Base-by-base conservation (phyloP, 805 yeast species). In the Lipomyces orientalis region DNA sequence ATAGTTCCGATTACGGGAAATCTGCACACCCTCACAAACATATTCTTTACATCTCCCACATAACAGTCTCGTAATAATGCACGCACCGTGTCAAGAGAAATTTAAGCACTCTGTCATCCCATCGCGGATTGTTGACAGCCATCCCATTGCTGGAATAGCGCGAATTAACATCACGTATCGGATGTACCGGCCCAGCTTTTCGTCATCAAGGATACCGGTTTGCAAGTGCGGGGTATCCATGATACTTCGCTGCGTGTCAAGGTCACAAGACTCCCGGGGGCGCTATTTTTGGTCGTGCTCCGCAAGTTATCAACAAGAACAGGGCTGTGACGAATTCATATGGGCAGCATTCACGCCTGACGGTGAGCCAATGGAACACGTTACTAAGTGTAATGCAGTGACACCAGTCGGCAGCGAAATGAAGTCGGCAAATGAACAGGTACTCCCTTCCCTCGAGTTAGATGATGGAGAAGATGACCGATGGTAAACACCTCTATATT, bases 31-130 rank as follows among this genome's bases (percentile, higher is more conserved):
- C 67, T 60, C 67, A 2, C 74, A 76, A 5, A 71, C 86, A 31
- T 81, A 82, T 75, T 78, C 89, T 35, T 80, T 88, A 0, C 88
- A 87, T n/a, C 74, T 88, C 2, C 89, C 91, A 0, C 93, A 90
- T 75, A 90, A 90, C 73, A 83, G 90, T 8, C 75, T 90, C 51
- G 73, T 90, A 1, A 77, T 90, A 1, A 90, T 90, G 96, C 87
- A 88, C 67, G 89, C 91, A 0, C 92, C 91, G 0, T 87, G 90
- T 68, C 97, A 90, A 75, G 97, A 90, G 70, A 86, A 85, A 61
- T 90, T 79, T 75, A 89, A 87, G 73, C 97, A 91, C 73, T 80
- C 87, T 66, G 86, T 90, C 0, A 85, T 85, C 4, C 80, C 87
- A 0, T 77, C 82, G 54, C 59, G 67, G 6, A 65, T 77, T 7